Base-by-base conservation (phyloP, 257 asterid genomes). In the Solanum appendiculatum region DNA sequence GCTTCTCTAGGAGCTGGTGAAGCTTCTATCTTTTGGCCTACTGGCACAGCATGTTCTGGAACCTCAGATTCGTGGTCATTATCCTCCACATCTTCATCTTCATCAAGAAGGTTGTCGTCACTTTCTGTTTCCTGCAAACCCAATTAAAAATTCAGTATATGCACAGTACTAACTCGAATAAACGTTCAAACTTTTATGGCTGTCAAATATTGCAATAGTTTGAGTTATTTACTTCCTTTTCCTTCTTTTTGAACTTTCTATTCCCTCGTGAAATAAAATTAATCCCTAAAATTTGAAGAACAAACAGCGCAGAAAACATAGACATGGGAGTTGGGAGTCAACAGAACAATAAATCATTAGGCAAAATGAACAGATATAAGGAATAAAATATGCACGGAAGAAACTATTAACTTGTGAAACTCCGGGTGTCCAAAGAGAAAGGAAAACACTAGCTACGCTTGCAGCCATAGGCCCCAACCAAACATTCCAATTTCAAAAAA, bases 31-130 rank as follows among this genome's bases (percentile, higher is more conserved):
- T 51, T 58, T 29, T 70, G 51, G 72, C 70, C 16, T 29, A 89
- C 86, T 88, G 85, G 87, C 86, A 91, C 94, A 29, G 89, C 92
- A 87, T 90, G 94, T 91, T 87, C 92, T 68, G 89, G 93, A 88
- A 88, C 93, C 92, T 93, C 98, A 18, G 91, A 83, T 86, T 93
- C 98, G 63, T 91, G 95, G 40, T 97, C 98, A 88, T 88, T 92
- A 89, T 94, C 98, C 77, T 93, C 98, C 15, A 92, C 95, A 82
- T 94, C 98, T 85, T 90, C 93, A 86, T 92, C 90, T 78, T 92
- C 93, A 89, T 87, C 93, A 66, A 89, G 48, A 66, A 88, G 90
- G 31, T 89, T 93, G 12, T 92, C 93, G 69, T 92, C 94, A 85
- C 92, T 90, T 75, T 89, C 93, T 63, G 87, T 92, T 88, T 89